These are phyloP conservation scores for Piper betle DNA, from an alignment of 164 flowering plant species.

Conservation along the genomic window DNA sequence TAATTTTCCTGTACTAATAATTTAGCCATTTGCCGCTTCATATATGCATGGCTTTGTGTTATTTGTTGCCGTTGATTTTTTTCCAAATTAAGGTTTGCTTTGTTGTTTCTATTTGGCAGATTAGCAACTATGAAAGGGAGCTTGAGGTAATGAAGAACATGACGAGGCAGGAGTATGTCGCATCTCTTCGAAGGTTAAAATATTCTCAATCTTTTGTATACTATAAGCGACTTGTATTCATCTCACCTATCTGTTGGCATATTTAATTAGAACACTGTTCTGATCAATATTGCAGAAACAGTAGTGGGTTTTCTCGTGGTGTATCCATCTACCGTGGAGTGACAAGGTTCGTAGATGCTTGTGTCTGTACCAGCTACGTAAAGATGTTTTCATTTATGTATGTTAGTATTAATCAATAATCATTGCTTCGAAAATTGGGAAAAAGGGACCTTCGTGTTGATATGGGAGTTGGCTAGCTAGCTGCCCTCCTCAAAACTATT, in stretches of 20 bases:
- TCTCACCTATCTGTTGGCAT: too few species aligned
- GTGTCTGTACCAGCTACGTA: background rate
- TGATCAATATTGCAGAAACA: conserved; percentile 54
- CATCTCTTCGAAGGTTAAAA: conserved; percentile 70
- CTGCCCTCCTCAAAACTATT: too few species aligned
- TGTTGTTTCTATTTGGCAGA: conserved; percentile 19
- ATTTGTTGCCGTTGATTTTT: background rate
- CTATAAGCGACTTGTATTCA: too few species aligned
- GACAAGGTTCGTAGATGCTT: conserved; percentile 43
- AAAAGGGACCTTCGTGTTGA: too few species aligned
- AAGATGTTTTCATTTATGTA: background rate
- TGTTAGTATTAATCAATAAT: background rate
- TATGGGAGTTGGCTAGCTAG: too few species aligned
- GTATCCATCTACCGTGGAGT: conserved; percentile 95
- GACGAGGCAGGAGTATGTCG: conserved; percentile 91
- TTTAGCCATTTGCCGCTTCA: background rate
- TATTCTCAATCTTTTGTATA: too few species aligned
- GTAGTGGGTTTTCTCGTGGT: conserved; percentile 93
- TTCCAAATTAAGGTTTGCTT: background rate
- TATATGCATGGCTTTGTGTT: background rate
- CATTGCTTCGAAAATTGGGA: background rate
- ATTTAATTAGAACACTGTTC: too few species aligned
- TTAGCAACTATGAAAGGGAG: conserved; percentile 71
- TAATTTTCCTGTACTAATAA: conserved; percentile 54
- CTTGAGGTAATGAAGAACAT: conserved; percentile 90